phyloP scores from a whole-genome alignment of 768 basidiomycete species.

The Boletus subcaerulescens region DNA sequence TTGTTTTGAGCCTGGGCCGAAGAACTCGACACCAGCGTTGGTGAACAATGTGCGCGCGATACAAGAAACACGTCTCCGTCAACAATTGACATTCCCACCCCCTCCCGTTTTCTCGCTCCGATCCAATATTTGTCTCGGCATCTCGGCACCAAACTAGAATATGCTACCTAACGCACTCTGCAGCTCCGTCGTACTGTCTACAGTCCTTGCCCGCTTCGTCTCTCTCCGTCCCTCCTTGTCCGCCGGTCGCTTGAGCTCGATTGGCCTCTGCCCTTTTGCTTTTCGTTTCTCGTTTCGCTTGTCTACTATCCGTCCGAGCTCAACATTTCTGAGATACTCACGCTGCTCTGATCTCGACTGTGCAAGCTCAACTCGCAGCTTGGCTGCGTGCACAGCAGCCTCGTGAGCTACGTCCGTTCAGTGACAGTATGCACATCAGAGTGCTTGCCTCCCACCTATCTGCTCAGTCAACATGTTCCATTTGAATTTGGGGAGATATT shows the following conservation, averaged over 20 bases:
- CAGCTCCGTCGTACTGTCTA: conserved; percentile 23
- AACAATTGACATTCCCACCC: conserved; percentile 14
- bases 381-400: conserved; percentile 81
- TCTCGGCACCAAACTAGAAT: conserved; percentile 38
- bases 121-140: conserved; percentile 18
- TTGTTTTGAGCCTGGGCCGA: conserved; percentile 33
- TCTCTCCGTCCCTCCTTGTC: conserved; percentile 9
- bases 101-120: conserved; percentile 17
- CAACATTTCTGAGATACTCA: conserved; percentile 92
- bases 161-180: conserved; percentile 48
- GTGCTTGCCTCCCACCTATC: conserved; percentile 70
- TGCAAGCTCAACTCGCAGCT: conserved; percentile 87
- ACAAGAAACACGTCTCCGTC: conserved; percentile 28
- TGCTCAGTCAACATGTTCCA: conserved; percentile 99
- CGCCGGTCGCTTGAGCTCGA: conserved; percentile 20
- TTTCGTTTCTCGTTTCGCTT: conserved; percentile 71
- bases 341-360: conserved; percentile 87
- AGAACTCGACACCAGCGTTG: conserved; percentile 36
- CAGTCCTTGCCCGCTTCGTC: conserved; percentile 13
- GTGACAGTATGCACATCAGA: background rate
- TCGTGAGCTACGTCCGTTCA: conserved; percentile 70
- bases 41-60: conserved; percentile 60
- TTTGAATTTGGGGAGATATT: conserved; percentile 95
- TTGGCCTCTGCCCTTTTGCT: conserved; percentile 52
- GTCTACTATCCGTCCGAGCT: conserved; percentile 81